These are phyloP conservation scores for apple (Malus domestica) DNA, from an alignment of 306 rosid genomes.

Conservation along the genomic window ASM211411v1 NC_041797.1:5481501-5482000, in stretches of 20 bases:
- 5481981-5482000: constrained; percentile 77
- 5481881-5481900: constrained; percentile 35
- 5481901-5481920: constrained; percentile 25
- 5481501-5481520: too few relatives aligned
- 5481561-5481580: too few relatives aligned
- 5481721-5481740: constrained; percentile 40
- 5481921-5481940: constrained; percentile 25
- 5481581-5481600: too few relatives aligned
- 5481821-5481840: constrained; percentile 1
- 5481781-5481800: constrained; percentile 7
- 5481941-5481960: constrained; percentile 49
- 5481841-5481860: background rate
- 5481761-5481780: background rate
- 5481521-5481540: too few relatives aligned
- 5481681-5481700: background rate
- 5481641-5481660: background rate
- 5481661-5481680: background rate
- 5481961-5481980: constrained; percentile 50
- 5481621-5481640: background rate
- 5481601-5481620: too few relatives aligned
- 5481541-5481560: too few relatives aligned
- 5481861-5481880: constrained; percentile 22
- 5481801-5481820: background rate
- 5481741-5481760: background rate
- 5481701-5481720: constrained; percentile 8